phyloP scores from a whole-genome alignment of 1,284 basidiomycete species.

The Vanrija pseudolonga region DNA sequence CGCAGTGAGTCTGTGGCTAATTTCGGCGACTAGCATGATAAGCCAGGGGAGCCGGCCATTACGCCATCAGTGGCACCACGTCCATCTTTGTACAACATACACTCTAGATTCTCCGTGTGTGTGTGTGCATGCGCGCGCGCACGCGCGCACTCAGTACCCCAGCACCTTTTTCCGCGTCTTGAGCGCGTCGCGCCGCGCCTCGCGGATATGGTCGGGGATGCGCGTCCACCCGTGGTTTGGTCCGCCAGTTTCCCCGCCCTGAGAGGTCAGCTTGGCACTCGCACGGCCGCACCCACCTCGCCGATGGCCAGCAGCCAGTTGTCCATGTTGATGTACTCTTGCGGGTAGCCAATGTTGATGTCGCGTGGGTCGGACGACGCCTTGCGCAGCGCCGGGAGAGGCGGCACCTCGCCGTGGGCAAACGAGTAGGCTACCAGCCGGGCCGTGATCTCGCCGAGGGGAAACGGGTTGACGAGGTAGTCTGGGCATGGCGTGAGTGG shows the following conservation, averaged over 20 bases:
- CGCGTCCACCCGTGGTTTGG: constrained; percentile 8
- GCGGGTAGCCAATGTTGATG: constrained; percentile 15
- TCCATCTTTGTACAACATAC: too few species aligned
- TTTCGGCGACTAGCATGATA: too few species aligned
- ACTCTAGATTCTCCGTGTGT: too few species aligned
- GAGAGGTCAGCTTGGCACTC: background rate
- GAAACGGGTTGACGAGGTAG: constrained; percentile 50
- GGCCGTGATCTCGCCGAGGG: constrained; percentile 49
- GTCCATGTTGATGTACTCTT: constrained; percentile 25
- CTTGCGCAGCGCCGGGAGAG: constrained; percentile 19
- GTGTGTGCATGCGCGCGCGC: too few species aligned
- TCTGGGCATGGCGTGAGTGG: constrained; percentile 18
- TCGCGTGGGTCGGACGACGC: constrained; percentile 9
- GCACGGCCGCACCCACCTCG: constrained; percentile 11
- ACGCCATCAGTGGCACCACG: too few species aligned
- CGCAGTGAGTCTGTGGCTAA: too few species aligned
- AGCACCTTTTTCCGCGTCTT: constrained; percentile 8
- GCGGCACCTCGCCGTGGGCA: constrained; percentile 9
- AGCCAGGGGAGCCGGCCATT: too few species aligned
- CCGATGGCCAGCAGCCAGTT: constrained; percentile 23
- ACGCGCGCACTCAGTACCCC: constrained; percentile 16
- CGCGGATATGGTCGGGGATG: constrained; percentile 1
- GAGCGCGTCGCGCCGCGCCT: constrained; percentile 12
- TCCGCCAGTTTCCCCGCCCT: constrained; percentile 14
- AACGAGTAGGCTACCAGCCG: constrained; percentile 34